Conservation (phyloP, 768 basidiomycete species). For the Wakefieldia striispora region DNA sequence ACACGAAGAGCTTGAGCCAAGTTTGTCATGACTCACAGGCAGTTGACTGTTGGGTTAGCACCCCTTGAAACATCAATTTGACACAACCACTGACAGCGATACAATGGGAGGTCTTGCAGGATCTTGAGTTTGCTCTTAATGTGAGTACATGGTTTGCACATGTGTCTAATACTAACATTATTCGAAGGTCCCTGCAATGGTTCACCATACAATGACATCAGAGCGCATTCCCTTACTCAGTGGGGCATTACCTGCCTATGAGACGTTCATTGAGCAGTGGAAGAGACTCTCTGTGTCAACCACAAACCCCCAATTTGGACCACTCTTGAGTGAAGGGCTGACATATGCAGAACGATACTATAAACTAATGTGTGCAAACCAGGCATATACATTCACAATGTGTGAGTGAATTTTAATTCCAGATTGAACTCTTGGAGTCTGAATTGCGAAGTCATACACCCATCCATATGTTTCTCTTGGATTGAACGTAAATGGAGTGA, state of each 20-base stretch:
- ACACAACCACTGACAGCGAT: neutral
- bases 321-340: neutral
- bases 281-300: neutral
- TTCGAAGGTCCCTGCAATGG: neutral
- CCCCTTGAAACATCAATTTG: neutral
- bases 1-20: no score
- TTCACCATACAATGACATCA: neutral
- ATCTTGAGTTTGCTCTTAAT: neutral
- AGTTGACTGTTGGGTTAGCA: neutral
- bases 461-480: neutral
- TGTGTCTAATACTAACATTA: no score
- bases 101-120: slow-evolving; percentile 1
- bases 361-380: neutral
- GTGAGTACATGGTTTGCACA: no score
- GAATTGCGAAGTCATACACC: neutral
- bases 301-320: neutral
- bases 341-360: neutral
- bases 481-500: neutral
- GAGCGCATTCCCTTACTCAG: slow-evolving; percentile 1
- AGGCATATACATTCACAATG: no score
- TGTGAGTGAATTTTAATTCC: no score
- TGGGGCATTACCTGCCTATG: neutral
- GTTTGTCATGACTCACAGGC: neutral
- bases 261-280: slow-evolving; percentile 1
- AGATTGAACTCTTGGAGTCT: no score